Conservation (phyloP, 116 monocot species). For the Posidonia oceanica region DNA sequence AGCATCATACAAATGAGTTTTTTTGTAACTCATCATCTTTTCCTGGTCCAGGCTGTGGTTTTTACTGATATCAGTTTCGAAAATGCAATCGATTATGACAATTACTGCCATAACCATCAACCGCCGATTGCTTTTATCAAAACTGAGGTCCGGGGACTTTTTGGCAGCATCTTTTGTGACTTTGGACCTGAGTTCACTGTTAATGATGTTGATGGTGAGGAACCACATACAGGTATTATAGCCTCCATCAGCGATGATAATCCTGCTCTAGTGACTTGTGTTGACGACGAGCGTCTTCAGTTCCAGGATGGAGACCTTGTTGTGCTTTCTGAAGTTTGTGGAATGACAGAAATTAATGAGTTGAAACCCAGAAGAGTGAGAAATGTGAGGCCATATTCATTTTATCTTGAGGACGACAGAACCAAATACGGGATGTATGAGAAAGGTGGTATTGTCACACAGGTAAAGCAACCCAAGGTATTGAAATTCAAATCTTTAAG, state of each 20-base stretch:
- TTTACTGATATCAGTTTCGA: constrained; percentile 25
- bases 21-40: too few relatives aligned
- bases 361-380: constrained; percentile 38
- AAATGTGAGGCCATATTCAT: constrained; percentile 35
- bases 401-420: constrained; percentile 34
- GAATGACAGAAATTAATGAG: constrained; percentile 38
- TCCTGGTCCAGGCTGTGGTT: constrained; percentile 23
- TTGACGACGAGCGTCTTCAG: constrained; percentile 40
- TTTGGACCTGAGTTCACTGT: constrained; percentile 39
- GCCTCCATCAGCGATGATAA: constrained; percentile 36
- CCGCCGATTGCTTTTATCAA: constrained; percentile 37
- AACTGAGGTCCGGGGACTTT: constrained; percentile 35
- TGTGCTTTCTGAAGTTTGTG: constrained; percentile 31
- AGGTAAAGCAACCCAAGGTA: constrained; percentile 39
- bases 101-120: constrained; percentile 21
- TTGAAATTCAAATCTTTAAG: constrained; percentile 30
- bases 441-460: constrained; percentile 35
- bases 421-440: constrained; percentile 22
- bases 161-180: constrained; percentile 35
- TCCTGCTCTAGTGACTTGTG: constrained; percentile 27
- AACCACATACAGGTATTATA: constrained; percentile 37
- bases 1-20: too few relatives aligned
- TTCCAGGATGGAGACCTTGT: constrained; percentile 50
- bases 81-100: constrained; percentile 32
- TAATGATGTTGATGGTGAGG: constrained; percentile 41